A percentile compares a stretch with the other conserved stretches of the same genome.
phyloP scores from a whole-genome alignment of 495 filamentous ascomycete species.

The Penicillium mononematosum region DNA sequence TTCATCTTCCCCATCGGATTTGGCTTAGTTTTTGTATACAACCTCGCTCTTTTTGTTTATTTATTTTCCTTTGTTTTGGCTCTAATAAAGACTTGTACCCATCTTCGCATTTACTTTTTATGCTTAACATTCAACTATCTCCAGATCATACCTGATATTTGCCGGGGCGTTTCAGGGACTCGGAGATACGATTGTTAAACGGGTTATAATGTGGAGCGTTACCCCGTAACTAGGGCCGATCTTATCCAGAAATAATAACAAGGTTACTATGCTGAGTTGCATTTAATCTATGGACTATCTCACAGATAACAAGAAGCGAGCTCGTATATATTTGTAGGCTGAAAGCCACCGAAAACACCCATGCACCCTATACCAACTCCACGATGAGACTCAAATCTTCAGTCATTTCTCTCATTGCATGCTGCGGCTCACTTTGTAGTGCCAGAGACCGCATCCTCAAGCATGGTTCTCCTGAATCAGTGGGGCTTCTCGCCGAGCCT shows the following conservation, averaged over 20 bases:
- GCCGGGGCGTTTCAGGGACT: not conserved
- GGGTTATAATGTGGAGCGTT: conserved; percentile 8
- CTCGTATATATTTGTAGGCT: not conserved
- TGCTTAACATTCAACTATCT: not conserved
- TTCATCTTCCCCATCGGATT: conserved; percentile 22
- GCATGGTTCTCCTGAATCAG: conserved; percentile 26
- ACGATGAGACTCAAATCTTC: not conserved
- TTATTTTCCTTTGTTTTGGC: not conserved
- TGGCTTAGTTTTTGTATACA: conserved; percentile 11
- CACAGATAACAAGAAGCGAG: not conserved
- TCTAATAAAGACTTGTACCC: not conserved
- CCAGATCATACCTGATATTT: not conserved
- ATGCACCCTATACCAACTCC: not conserved
- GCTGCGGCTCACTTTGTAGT: not conserved
- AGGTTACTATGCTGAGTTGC: conserved; percentile 10
- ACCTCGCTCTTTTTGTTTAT: conserved; percentile 10
- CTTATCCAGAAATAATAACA: conserved; percentile 2
- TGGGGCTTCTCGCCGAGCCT: conserved; percentile 22
- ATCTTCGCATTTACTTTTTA: not conserved
- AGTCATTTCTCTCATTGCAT: conserved; percentile 1
- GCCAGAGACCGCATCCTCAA: conserved; percentile 16
- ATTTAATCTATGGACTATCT: not conserved
- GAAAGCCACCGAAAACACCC: not conserved
- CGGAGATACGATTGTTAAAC: not conserved
- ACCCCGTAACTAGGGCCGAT: conserved; percentile 6